phyloP scores from a whole-genome alignment of 768 basidiomycete genomes.

The Lactarius hengduanensis region DNA sequence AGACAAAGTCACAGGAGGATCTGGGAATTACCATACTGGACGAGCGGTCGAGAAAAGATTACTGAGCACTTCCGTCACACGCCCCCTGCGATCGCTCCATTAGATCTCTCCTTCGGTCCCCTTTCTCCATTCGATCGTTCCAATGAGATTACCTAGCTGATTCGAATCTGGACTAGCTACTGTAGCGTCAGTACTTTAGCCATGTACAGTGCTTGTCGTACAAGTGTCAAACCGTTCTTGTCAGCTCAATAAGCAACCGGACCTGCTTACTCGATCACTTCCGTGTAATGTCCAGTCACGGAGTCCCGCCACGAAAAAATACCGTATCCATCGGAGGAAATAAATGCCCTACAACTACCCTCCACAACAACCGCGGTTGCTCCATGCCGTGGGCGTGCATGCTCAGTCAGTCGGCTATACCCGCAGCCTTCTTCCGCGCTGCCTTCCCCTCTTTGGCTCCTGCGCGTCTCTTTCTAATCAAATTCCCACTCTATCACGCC shows the following conservation, averaged over 20 bases:
- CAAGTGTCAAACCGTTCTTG: not conserved
- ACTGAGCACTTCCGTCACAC: slow-evolving; percentile 28
- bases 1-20: slow-evolving; percentile 6
- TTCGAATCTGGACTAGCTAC: not conserved
- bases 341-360: not conserved
- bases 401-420: not conserved
- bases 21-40: slow-evolving; percentile 25
- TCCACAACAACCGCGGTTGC: not conserved
- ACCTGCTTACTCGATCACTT: not conserved
- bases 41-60: slow-evolving; percentile 21
- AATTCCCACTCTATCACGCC: not conserved
- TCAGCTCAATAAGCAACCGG: slow-evolving; percentile 2
- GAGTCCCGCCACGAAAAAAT: not conserved
- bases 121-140: not conserved
- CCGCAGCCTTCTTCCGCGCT: not conserved
- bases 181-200: no score
- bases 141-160: not conserved
- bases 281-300: not conserved
- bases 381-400: not conserved
- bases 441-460: not conserved
- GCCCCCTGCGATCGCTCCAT: slow-evolving; percentile 19
- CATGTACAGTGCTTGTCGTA: no score
- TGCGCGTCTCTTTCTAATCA: not conserved
- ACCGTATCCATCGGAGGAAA: not conserved
- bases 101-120: slow-evolving; percentile 15